These are phyloP conservation scores for Bertia moriformis DNA, from an alignment of 2,329 filamentous ascomycete species.

Conservation along the genomic window DNA sequence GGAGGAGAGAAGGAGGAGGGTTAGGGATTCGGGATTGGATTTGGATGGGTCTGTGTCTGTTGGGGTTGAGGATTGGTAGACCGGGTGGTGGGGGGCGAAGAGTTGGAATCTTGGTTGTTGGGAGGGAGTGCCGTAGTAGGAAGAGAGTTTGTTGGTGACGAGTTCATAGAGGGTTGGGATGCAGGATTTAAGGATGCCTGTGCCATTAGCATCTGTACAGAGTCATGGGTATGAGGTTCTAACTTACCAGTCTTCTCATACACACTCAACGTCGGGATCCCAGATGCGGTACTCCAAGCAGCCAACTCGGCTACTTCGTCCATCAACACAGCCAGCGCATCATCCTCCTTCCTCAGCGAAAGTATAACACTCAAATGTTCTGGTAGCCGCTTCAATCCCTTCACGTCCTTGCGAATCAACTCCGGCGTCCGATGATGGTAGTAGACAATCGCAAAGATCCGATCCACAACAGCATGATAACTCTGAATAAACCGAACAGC, in stretches of 20 bases:
- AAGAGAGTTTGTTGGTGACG: slow-evolving; percentile 64
- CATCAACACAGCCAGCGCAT: slow-evolving; percentile 69
- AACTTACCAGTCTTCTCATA: slow-evolving; percentile 77
- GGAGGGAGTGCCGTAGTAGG: slow-evolving; percentile 71
- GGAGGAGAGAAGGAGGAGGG: slow-evolving; percentile 66
- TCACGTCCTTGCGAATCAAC: slow-evolving; percentile 77
- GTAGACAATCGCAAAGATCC: slow-evolving; percentile 67
- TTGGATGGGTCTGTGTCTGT: slow-evolving; percentile 25
- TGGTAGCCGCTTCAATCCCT: slow-evolving; percentile 58
- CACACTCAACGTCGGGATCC: slow-evolving; percentile 73
- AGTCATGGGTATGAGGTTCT: slow-evolving; percentile 5
- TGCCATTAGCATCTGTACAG: slow-evolving; percentile 6
- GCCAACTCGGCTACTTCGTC: slow-evolving; percentile 84
- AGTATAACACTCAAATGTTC: slow-evolving; percentile 80
- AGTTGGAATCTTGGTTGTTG: slow-evolving; percentile 55
- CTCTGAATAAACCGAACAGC: slow-evolving; percentile 71
- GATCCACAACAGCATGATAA: slow-evolving; percentile 66
- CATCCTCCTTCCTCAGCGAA: slow-evolving; percentile 52
- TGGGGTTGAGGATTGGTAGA: slow-evolving; percentile 32
- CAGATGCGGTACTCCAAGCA: slow-evolving; percentile 83
- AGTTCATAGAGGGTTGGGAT: slow-evolving; percentile 71
- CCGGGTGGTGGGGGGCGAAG: slow-evolving; percentile 54
- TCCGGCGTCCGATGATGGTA: slow-evolving; percentile 94
- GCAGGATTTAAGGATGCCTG: slow-evolving; percentile 78
- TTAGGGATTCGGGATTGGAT: slow-evolving; percentile 21